Evolutionary conservation across 805 yeast genomes (phyloP), one percentile per base, ranked within the genome.

Genomic region (Candida ipomoeae): DNA sequence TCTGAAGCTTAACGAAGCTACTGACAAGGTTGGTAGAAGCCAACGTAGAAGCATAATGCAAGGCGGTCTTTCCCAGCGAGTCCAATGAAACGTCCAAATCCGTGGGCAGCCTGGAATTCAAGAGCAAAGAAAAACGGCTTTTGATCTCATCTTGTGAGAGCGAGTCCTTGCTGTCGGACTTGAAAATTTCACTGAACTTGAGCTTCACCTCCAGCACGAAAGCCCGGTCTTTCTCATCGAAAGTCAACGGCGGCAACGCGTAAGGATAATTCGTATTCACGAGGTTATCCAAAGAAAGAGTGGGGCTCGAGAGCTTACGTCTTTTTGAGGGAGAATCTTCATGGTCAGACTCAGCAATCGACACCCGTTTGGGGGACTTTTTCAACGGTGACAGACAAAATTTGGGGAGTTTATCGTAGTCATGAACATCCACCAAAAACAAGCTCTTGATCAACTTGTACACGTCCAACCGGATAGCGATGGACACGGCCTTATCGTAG

Each of bases 241-340:
- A 42, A 10, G 44, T 40, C 47, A 46, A 58, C 15, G 86, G 85
- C 32, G 73, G 75, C 43, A 81, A 58, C 0, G 85, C 67, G 59
- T 65, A 76, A 2, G 82, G 82, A 29, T 67, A 62, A 55, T 75
- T 73, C 34, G 80, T 70, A 52, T 78, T 78, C 10, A 29, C 36
- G 34, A 34, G 32, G 26, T 26, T 6, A n/a, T 14, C 46, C n/a
- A 37, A 13, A 40, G 31, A 14, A 6, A 11, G n/a, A 45, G 15
- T n/a, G 17, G 37, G 26, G 14, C 33, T 18, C 13, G 55, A 29
- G n/a, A 44, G 44, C 46, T 66, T 68, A 20, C 59, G 63, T 44
- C 68, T 68, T 49, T 76, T 74, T 2, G 67, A 54, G n/a, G 79
- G 78, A 13, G 75, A 68, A 21, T 63, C 71, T 23, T 44, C 51